Base-by-base conservation (phyloP, 1,284 basidiomycete genomes). In the Lignosus rhinocerotis region DNA sequence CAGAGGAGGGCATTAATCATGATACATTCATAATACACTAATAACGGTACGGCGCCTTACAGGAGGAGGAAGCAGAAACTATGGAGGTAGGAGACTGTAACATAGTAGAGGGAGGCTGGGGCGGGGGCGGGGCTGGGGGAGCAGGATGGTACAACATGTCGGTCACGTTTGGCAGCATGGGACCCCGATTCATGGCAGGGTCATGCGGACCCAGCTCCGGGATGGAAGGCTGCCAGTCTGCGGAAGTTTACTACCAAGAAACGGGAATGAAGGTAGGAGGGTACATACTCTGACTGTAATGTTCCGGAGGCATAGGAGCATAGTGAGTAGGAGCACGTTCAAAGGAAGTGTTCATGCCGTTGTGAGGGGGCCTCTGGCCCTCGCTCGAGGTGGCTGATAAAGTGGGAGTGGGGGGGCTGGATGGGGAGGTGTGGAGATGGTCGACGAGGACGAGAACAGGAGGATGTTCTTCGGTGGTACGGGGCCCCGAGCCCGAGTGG, bases 1-100 rank as follows among this genome's bases (percentile, higher is more conserved):
- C 71, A 79, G 78, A 75, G 75, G 76, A 80, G 76, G 79, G 77
- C 75, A 79, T 86, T 87, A 84, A 88, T 84, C 79, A 85, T 79
- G 72, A 72, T 80, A 82, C 82, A 83, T 83, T 74, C 80, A 82
- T 78, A 83, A 80, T 83, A 82, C 78, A 80, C 84, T 79, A 85
- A 80, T 84, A 83, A 69, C 78, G 80, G 80, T 87, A 88, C 84
- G 81, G 73, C 68, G 73, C 82, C 86, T 88, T 88, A 88, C 86
- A 85, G 64, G 74, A 73, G 63, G 69, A 67, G 55, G 71, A 68
- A 61, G 70, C 64, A 67, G 70, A 67, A 60, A 73, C 71, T 75
- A 75, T 67, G 67, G 69, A 73, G 69, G 65, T 67, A 67, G 72
- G 67, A 44, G 69, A 66, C 58, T 68, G 68, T 71, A 72, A 69